Evolutionary conservation across 495 filamentous ascomycete species (phyloP).

Genomic region (Aspergillus nidulans): DNA sequence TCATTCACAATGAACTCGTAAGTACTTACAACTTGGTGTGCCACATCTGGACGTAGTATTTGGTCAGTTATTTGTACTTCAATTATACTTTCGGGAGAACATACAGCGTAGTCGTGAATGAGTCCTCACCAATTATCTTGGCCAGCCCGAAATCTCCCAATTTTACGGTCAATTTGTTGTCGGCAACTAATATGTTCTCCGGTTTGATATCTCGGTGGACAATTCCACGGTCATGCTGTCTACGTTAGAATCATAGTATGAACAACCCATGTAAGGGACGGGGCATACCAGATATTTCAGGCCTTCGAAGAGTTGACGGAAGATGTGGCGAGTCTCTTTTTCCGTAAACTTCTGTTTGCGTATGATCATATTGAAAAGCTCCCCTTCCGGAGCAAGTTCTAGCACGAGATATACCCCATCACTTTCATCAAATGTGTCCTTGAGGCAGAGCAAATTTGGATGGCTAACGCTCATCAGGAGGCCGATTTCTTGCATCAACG

Average conservation of each 20-base stretch:
- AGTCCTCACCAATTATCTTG: conserved; percentile 98
- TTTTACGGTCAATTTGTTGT: conserved; percentile 82
- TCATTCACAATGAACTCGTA: not conserved
- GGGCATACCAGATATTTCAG: conserved; percentile 94
- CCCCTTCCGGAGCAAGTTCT: conserved; percentile 86
- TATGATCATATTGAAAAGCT: conserved; percentile 92
- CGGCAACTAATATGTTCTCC: conserved; percentile 89
- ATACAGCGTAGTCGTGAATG: conserved; percentile 91
- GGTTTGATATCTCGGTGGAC: conserved; percentile 99
- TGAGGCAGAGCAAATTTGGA: conserved; percentile 89
- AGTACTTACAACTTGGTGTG: conserved; percentile 74
- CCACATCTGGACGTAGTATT: conserved; percentile 58
- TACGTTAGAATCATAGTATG: too few species aligned
- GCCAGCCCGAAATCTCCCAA: conserved; percentile 96
- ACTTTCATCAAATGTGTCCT: conserved; percentile 89
- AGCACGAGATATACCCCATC: conserved; percentile 89
- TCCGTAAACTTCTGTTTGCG: conserved; percentile 84
- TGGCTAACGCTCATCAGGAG: conserved; percentile 95
- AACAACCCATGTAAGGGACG: too few species aligned
- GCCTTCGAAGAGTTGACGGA: conserved; percentile 87
- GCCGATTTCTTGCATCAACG: conserved; percentile 91
- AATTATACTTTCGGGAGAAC: conserved; percentile 17
- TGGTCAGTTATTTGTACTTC: conserved; percentile 7
- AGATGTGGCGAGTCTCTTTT: conserved; percentile 76
- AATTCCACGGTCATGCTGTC: conserved; percentile 91